Percentiles rank a stretch among this genome's conserved stretches.
Conservation (phyloP, 2,329 filamentous ascomycete genomes). For the Calonectria montana region DNA sequence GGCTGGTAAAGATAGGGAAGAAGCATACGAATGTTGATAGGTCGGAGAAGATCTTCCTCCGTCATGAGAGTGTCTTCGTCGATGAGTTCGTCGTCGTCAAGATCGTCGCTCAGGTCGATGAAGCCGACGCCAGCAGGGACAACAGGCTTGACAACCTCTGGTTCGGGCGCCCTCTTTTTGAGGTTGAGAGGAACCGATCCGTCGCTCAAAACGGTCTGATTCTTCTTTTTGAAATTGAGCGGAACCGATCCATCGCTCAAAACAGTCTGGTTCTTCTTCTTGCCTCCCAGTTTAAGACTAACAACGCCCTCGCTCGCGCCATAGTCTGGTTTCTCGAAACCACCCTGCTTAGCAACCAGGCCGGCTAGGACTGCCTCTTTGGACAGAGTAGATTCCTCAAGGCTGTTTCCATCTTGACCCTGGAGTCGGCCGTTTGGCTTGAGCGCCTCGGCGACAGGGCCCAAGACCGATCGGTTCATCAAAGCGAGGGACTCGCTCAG, state of each 20-base stretch:
- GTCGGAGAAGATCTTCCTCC: conserved; percentile 83
- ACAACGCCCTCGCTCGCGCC: conserved; percentile 68
- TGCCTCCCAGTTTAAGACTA: conserved; percentile 56
- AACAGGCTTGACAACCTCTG: conserved; percentile 52
- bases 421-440: conserved; percentile 75
- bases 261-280: conserved; percentile 46
- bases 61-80: conserved; percentile 90
- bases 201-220: conserved; percentile 31
- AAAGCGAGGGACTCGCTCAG: conserved; percentile 73
- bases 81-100: conserved; percentile 84
- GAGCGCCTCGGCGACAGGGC: conserved; percentile 76
- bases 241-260: conserved; percentile 40
- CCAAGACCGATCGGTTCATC: conserved; percentile 75
- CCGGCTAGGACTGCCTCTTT: conserved; percentile 88
- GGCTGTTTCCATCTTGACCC: conserved; percentile 76
- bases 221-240: conserved; percentile 51
- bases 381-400: conserved; percentile 49
- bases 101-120: conserved; percentile 74
- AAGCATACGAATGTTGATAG: conserved; percentile 82
- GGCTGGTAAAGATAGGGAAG: conserved; percentile 18
- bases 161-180: conserved; percentile 48
- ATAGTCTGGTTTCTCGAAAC: conserved; percentile 80
- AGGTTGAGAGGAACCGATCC: conserved; percentile 51
- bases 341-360: conserved; percentile 71
- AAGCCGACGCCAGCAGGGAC: conserved; percentile 72